A percentile compares a stretch with the other conserved stretches of the same genome.
Evolutionary conservation across 225 moss, liverwort and hornwort species (phyloP).

Genomic region (Climacium dendroides): DNA sequence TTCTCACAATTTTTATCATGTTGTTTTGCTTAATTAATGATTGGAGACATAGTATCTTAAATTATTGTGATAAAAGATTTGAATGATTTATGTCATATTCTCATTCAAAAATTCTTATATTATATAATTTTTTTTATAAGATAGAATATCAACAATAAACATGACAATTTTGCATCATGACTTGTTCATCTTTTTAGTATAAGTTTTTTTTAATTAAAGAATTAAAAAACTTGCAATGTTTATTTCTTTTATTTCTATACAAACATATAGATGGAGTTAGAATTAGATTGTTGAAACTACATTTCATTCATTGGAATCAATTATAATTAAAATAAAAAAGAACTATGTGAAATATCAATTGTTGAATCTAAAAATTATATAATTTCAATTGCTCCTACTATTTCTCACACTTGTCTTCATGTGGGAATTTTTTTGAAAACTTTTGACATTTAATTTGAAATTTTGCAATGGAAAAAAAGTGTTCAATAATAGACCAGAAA

Average conservation of each 20-base stretch:
- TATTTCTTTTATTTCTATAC: no score
- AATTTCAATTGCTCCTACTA: no score
- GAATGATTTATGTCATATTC: no score
- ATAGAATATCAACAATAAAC: background rate
- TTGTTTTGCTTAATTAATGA: background rate
- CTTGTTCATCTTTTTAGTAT: background rate
- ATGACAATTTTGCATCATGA: background rate
- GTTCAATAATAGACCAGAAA: background rate
- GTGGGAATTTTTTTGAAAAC: no score
- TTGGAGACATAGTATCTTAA: background rate
- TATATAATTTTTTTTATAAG: background rate
- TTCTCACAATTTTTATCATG: no score
- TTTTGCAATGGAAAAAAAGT: background rate
- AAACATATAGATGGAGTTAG: no score
- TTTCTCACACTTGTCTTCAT: no score
- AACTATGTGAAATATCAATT: background rate
- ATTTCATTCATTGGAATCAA: background rate
- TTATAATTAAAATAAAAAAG: background rate
- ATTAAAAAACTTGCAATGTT: no score
- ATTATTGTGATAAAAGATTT: background rate
- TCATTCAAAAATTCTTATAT: background rate
- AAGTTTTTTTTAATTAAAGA: background rate
- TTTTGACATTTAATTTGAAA: background rate
- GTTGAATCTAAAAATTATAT: background rate
- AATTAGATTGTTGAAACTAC: background rate